These are phyloP conservation scores for Cercis canadensis DNA, from an alignment of 306 rosid species.

Conservation along the genomic window DNA sequence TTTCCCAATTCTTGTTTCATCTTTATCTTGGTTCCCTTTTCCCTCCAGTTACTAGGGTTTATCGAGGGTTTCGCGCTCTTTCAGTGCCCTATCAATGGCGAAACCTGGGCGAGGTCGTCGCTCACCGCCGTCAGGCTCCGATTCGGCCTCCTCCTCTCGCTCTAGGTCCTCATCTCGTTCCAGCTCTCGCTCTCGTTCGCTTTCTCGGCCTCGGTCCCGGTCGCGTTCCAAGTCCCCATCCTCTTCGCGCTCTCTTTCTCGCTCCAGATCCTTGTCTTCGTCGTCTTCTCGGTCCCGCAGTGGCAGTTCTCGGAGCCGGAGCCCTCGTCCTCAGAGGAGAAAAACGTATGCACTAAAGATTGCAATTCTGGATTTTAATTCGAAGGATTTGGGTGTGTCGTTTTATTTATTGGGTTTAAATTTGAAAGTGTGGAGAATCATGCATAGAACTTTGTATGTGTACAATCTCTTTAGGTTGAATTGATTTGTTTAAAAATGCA, in stretches of 20 bases:
- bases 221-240: constrained; percentile 34
- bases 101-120: constrained; percentile 94
- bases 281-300: constrained; percentile 83
- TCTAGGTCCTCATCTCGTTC: constrained; percentile 67
- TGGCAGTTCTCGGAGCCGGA: constrained; percentile 69
- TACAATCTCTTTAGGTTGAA: background rate
- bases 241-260: constrained; percentile 58
- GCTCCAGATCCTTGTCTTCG: constrained; percentile 73
- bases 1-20: too few species aligned
- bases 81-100: constrained; percentile 64
- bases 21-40: background rate
- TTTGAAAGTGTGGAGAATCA: background rate
- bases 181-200: constrained; percentile 55
- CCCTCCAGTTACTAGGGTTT: constrained; percentile 57
- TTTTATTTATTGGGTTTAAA: background rate
- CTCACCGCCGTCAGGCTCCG: constrained; percentile 79
- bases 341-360: constrained; percentile 53
- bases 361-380: background rate
- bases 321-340: constrained; percentile 68
- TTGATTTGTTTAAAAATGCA: constrained; percentile 15
- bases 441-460: too few species aligned
- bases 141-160: constrained; percentile 74
- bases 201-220: constrained; percentile 58
- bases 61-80: constrained; percentile 60
- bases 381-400: background rate